Evolutionary conservation across 176 grass and related monocot genomes (phyloP), one percentile per base, ranked within the genome.

Genomic region (Phoenix dactylifera): DNA sequence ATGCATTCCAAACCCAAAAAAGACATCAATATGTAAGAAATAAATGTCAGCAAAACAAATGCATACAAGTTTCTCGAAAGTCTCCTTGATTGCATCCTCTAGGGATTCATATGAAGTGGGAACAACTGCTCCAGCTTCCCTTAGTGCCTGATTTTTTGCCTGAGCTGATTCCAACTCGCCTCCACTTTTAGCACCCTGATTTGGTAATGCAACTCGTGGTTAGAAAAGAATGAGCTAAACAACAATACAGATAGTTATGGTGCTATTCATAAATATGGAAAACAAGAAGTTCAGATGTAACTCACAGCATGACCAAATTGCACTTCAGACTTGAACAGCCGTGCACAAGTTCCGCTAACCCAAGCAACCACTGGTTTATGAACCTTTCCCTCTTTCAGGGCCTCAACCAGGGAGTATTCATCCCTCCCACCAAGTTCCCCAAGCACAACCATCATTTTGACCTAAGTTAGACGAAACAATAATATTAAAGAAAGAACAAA

Each of bases 401-500:
- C 87, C 63, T 98, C 87, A 7, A 98, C 93, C 18, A 98, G 81
- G 64, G 93, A 98, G 58, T 98, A 98, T 66, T 98, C 93, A 3
- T 98, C 93, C 24, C 54, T 85, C 69, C 87, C 93, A 39, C 93
- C 93, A 63, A 98, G 84, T 83, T 98, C 93, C 24, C 93, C 93
- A 49, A 98, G 87, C 69, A 98, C 87, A 75, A 98, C 87, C 67
- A 98, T 92, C 93, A 98, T 98, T 78, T 92, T 98, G 59, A 98
- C 73, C 93, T 98, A 70, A 84, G 35, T 35, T 30, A 39, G 53
- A 50, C 58, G 61, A 60, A 81, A 17, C 65, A 81, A 60, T 30
- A 81, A 18, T 10, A 1, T 6, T 9, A 4, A 16, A 32, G 51
- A 10, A 18, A 67, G 9, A 72, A 68, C 16, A 69, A 68, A 24